These are phyloP conservation scores for Musa troglodytarum DNA, from an alignment of 176 grass and related monocot genomes.

Conservation along the genomic window DNA sequence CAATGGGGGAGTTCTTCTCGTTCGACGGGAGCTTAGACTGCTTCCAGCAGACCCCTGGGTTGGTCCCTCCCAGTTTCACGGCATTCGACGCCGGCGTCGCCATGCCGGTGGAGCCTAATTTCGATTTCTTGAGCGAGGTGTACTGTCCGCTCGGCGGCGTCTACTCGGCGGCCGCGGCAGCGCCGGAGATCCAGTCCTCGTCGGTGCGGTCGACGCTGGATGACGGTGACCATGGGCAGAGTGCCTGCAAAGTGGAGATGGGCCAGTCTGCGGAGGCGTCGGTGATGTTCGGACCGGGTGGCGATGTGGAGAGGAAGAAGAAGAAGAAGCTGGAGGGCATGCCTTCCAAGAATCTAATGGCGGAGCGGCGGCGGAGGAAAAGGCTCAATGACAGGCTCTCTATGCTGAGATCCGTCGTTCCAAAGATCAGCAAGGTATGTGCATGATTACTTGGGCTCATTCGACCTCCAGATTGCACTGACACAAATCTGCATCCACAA, in stretches of 20 bases:
- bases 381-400: constrained; percentile 95
- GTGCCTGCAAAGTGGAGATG: constrained; percentile 78
- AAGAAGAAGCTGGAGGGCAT: constrained; percentile 90
- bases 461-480: background rate
- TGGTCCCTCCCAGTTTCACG: constrained; percentile 52
- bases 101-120: constrained; percentile 18
- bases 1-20: constrained; percentile 77
- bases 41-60: constrained; percentile 47
- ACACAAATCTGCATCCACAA: constrained; percentile 9
- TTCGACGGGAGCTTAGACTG: constrained; percentile 47
- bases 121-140: constrained; percentile 76
- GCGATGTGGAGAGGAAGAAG: constrained; percentile 36
- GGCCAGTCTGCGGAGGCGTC: constrained; percentile 21
- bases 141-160: constrained; percentile 29
- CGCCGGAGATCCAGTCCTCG: constrained; percentile 28
- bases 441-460: background rate
- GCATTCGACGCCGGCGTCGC: constrained; percentile 21
- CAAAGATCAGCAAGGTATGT: constrained; percentile 90
- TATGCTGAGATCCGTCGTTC: constrained; percentile 91
- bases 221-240: constrained; percentile 11
- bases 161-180: background rate
- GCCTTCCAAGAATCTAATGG: constrained; percentile 98
- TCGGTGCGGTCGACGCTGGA: constrained; percentile 26
- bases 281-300: constrained; percentile 21
- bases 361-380: constrained; percentile 85